Evolutionary conservation across 306 rosid species (phyloP), one percentile per base, ranked within the genome.

Genomic region (Corylus americana): DNA sequence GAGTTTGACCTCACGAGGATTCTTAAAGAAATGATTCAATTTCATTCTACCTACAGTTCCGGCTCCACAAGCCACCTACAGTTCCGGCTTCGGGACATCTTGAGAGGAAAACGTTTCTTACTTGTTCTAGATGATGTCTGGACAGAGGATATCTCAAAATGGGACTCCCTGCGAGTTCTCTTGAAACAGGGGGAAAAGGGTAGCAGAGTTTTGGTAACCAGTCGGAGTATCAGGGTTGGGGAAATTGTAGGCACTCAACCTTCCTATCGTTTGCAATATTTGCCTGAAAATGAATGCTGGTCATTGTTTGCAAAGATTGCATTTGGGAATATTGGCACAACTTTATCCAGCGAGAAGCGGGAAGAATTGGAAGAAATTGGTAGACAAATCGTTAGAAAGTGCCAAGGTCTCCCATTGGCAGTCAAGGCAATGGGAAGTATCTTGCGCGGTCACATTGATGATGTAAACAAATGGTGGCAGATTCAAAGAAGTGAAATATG

Each of bases 121-220:
- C 74, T 81, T 62, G 81, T 81, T 37, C 58, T 81, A 8, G 84
- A 81, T 61, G 77, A 81, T 81, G 73, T 81, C 42, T 76, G 84
- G 81, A 71, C 29, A 8, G 72, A 73, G 1, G 20, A 81, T 54
- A 3, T 2, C 11, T 57, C 22, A 8, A 51, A 81, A n/a, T 77
- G 85, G 81, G 71, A 4, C 71, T 62, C 13, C 8, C 53, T 77
- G 63, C 39, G 12, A 35, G 47, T 8, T 17, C 7, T 81, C n/a
- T 55, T 64, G 45, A 64, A 35, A 64, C 44, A 64, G 10, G 71
- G 42, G 14, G 20, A 47, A 35, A 64, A 64, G 39, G 71, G 71
- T 31, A 27, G 71, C 13, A 27, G 39, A 27, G 13, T 64, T 64
- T 16, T 64, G 71, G n/a, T 64, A 14, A 64, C 71, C 17, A 64